Conservation (phyloP, 768 basidiomycete genomes). For the Pisolithus albus region DNA sequence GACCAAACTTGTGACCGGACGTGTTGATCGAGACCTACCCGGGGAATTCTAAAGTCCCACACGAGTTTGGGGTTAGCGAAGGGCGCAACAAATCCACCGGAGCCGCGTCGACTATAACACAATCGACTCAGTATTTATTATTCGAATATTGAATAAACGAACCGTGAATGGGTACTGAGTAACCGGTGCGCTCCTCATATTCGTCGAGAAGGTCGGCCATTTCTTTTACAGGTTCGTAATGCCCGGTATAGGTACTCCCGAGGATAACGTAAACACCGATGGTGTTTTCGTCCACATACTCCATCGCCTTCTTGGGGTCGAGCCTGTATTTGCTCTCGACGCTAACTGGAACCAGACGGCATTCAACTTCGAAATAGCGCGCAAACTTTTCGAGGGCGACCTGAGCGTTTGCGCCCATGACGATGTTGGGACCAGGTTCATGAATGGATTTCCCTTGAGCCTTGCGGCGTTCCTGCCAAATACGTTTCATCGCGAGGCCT, state of each 20-base stretch:
- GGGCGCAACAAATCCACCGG: conserved; percentile 57
- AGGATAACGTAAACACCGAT: conserved; percentile 63
- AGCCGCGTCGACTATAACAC: conserved; percentile 44
- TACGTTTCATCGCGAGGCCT: conserved; percentile 64
- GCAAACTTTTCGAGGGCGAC: conserved; percentile 69
- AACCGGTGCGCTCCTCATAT: conserved; percentile 44
- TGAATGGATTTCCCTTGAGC: conserved; percentile 58
- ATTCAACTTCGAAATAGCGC: conserved; percentile 61
- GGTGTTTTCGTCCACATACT: conserved; percentile 64
- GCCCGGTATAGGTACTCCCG: conserved; percentile 52
- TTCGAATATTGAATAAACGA: conserved; percentile 21
- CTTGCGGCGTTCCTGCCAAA: conserved; percentile 65
- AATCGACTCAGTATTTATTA: conserved; percentile 5
- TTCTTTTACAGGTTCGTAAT: conserved; percentile 75
- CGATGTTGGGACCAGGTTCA: conserved; percentile 58
- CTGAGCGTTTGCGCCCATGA: conserved; percentile 65
- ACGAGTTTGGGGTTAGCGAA: conserved; percentile 46
- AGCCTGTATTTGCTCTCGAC: conserved; percentile 72
- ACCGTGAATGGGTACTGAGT: conserved; percentile 38
- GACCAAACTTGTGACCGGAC: conserved; percentile 58
- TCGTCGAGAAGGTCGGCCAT: conserved; percentile 68
- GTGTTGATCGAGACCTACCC: conserved; percentile 56
- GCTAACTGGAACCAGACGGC: conserved; percentile 55
- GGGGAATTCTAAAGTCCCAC: conserved; percentile 57
- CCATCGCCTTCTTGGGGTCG: conserved; percentile 57